Percentiles rank a stretch among this genome's conserved stretches.
Conservation (phyloP, 495 filamentous ascomycete genomes). For the Achaetomiella virescens region DNA sequence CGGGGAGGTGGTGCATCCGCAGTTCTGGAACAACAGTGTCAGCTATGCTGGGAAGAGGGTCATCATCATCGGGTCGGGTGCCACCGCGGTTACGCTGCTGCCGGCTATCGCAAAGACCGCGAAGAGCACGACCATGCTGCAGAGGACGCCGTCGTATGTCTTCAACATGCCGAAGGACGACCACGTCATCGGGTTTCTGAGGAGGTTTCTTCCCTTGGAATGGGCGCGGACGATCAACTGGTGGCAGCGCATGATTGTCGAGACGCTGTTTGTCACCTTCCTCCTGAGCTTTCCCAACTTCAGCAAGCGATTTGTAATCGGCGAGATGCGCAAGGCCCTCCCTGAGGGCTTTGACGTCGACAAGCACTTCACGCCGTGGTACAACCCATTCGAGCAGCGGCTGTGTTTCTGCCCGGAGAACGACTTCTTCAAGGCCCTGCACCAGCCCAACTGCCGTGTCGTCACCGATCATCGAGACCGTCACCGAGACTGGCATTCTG, state of each 20-base stretch:
- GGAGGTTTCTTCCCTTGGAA: slow-evolving; percentile 38
- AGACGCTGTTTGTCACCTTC: slow-evolving; percentile 28
- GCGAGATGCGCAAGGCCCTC: slow-evolving; percentile 41
- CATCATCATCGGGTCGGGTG: slow-evolving; percentile 52
- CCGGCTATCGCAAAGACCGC: slow-evolving; percentile 47
- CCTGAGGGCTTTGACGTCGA: slow-evolving; percentile 50
- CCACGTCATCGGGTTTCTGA: slow-evolving; percentile 17
- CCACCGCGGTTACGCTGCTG: slow-evolving; percentile 52
- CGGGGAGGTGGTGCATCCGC: slow-evolving; percentile 53
- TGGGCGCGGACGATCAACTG: slow-evolving; percentile 29
- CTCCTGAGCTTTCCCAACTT: slow-evolving; percentile 44
- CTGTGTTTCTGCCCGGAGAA: slow-evolving; percentile 64
- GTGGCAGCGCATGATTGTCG: slow-evolving; percentile 28
- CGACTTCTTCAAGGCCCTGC: slow-evolving; percentile 64
- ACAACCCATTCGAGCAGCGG: slow-evolving; percentile 70
- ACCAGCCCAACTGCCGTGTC: slow-evolving; percentile 51
- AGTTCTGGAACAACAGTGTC: slow-evolving; percentile 55
- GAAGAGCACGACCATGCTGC: slow-evolving; percentile 49
- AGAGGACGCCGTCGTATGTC: slow-evolving; percentile 54
- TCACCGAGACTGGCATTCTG: slow-evolving; percentile 53
- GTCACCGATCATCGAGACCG: slow-evolving; percentile 63
- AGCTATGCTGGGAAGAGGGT: slow-evolving; percentile 47
- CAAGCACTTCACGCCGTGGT: slow-evolving; percentile 65
- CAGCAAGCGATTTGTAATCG: slow-evolving; percentile 42
- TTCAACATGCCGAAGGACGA: slow-evolving; percentile 43